Percentiles rank a stretch among this genome's conserved stretches.
Conservation (phyloP, 2,329 filamentous ascomycete species). For the Penicillium corylophilum region DNA sequence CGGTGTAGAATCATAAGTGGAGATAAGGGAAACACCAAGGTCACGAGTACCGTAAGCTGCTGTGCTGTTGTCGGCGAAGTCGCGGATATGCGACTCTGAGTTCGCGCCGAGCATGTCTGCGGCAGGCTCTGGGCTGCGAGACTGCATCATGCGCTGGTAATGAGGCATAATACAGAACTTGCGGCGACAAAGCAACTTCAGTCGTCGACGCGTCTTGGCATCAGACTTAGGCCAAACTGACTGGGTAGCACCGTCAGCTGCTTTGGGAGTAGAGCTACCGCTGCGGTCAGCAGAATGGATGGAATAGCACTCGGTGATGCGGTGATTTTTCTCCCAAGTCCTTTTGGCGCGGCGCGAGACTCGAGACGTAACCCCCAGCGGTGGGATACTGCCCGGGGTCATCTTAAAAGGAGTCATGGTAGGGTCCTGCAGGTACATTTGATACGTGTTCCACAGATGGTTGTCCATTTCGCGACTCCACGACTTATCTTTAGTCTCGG, state of each 20-base stretch:
- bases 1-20: slow-evolving; percentile 40
- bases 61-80: slow-evolving; percentile 23
- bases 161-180: slow-evolving; percentile 63
- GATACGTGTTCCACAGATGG: slow-evolving; percentile 66
- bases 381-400: slow-evolving; percentile 62
- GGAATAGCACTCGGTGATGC: slow-evolving; percentile 21
- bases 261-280: slow-evolving; percentile 51
- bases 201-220: slow-evolving; percentile 56
- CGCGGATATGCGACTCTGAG: slow-evolving; percentile 23
- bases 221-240: slow-evolving; percentile 58
- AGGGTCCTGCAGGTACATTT: slow-evolving; percentile 64
- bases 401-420: slow-evolving; percentile 67
- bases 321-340: slow-evolving; percentile 54
- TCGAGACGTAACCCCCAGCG: slow-evolving; percentile 63
- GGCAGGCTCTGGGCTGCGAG: slow-evolving; percentile 61
- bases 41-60: slow-evolving; percentile 45
- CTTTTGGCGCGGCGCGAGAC: slow-evolving; percentile 62
- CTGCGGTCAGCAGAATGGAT: slow-evolving; percentile 34
- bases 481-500: slow-evolving; percentile 25
- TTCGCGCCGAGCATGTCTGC: slow-evolving; percentile 38
- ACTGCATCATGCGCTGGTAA: slow-evolving; percentile 62
- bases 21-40: slow-evolving; percentile 46
- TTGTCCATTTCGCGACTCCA: slow-evolving; percentile 66
- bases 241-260: slow-evolving; percentile 30
- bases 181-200: slow-evolving; percentile 60